Evolutionary conservation across 345 rosid species (phyloP).

Genomic region (Brassica juncea): DNA sequence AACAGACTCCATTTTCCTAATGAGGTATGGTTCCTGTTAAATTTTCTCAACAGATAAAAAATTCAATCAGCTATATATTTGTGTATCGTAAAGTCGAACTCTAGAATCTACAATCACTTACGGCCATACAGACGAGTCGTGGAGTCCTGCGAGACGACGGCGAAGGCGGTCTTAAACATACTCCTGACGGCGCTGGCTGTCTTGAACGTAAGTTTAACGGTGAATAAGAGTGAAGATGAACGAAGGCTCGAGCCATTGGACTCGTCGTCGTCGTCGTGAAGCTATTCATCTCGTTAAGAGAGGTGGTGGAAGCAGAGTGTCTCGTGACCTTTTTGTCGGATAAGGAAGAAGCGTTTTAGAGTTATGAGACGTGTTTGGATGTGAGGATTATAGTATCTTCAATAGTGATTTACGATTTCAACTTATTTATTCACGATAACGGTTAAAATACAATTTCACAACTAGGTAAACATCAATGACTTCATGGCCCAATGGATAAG

Average conservation of each 20-base stretch:
- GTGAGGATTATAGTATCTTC: background rate
- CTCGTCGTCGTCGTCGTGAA: constrained; percentile 40
- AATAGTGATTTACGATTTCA: background rate
- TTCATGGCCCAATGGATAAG: constrained; percentile 71
- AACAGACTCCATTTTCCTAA: constrained; percentile 84
- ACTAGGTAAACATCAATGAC: background rate
- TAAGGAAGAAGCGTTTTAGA: constrained; percentile 19
- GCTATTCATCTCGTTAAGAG: constrained; percentile 44
- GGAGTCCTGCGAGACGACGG: constrained; percentile 38
- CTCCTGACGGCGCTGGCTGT: constrained; percentile 26
- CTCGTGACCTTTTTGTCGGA: constrained; percentile 29
- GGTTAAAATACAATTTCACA: too few relatives aligned
- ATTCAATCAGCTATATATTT: background rate
- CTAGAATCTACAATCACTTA: constrained; percentile 42
- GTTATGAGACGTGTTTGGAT: constrained; percentile 28
- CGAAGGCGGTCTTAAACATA: constrained; percentile 35
- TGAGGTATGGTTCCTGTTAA: constrained; percentile 74
- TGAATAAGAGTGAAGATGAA: constrained; percentile 30
- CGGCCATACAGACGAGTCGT: constrained; percentile 89
- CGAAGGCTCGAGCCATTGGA: constrained; percentile 49
- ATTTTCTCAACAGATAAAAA: constrained; percentile 13
- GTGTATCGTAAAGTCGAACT: background rate
- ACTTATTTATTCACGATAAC: background rate
- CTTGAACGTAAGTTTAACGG: constrained; percentile 31
- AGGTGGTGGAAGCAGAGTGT: constrained; percentile 12